phyloP scores from a whole-genome alignment of 1,139 yeast species.

The Hemisphaericaspora subhashii region DNA sequence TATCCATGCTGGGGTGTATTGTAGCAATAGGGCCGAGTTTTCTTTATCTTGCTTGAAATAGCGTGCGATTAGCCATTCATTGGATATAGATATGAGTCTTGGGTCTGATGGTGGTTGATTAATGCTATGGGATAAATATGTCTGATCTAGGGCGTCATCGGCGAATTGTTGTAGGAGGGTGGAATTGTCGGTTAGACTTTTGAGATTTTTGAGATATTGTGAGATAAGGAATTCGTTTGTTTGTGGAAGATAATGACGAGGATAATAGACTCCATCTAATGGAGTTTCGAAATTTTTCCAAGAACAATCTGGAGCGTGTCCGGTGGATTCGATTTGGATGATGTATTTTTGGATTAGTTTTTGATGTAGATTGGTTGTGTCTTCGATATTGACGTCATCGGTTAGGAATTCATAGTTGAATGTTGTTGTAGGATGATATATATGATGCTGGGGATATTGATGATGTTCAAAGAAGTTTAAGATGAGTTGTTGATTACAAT shows the following conservation, averaged over 20 bases:
- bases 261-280: constrained; percentile 33
- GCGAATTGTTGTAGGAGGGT: constrained; percentile 19
- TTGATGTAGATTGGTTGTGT: constrained; percentile 24
- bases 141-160: constrained; percentile 13
- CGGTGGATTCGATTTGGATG: constrained; percentile 23
- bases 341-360: constrained; percentile 26
- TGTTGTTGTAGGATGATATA: neutral
- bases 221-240: constrained; percentile 31
- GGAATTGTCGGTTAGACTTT: constrained; percentile 30
- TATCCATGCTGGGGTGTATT: constrained; percentile 31
- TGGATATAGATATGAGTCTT: constrained; percentile 26
- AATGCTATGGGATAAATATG: constrained; percentile 11
- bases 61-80: constrained; percentile 29
- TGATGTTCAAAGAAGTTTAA: constrained; percentile 25
- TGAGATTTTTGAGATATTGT: constrained; percentile 30
- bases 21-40: constrained; percentile 25
- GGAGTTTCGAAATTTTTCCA: constrained; percentile 44
- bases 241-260: constrained; percentile 32
- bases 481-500: constrained; percentile 32
- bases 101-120: constrained; percentile 8
- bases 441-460: neutral
- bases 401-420: constrained; percentile 10
- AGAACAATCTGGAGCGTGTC: constrained; percentile 34
- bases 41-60: constrained; percentile 37
- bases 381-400: constrained; percentile 4